Evolutionary conservation across 306 rosid species (phyloP).

Genomic region (Cucurbita ficifolia): DNA sequence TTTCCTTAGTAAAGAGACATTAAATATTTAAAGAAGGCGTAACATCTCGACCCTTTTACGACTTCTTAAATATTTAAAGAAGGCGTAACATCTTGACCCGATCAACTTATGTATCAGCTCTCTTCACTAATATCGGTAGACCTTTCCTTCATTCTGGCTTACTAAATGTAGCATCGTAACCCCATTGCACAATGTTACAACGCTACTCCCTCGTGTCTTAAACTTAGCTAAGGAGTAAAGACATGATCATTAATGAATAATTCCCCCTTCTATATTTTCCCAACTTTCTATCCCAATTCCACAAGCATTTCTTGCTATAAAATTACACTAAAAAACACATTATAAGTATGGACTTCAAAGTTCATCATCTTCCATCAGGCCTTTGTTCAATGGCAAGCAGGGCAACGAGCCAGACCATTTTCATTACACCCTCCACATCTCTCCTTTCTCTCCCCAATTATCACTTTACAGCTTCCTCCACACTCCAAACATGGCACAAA

Average conservation of each 20-base stretch:
- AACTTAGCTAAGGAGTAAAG: background rate
- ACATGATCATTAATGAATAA: background rate
- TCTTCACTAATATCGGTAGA: too few relatives aligned
- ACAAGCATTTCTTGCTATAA: background rate
- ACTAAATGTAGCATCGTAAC: too few relatives aligned
- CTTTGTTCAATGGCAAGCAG: conserved; percentile 23
- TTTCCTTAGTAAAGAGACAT: too few relatives aligned
- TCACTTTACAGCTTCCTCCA: conserved; percentile 61
- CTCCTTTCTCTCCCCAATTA: conserved; percentile 16
- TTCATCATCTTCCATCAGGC: background rate
- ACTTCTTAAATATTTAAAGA: too few relatives aligned
- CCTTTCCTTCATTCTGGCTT: too few relatives aligned
- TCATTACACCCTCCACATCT: conserved; percentile 63
- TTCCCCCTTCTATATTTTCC: background rate
- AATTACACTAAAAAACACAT: background rate
- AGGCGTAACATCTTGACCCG: too few relatives aligned
- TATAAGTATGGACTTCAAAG: background rate
- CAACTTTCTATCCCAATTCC: background rate
- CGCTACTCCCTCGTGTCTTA: background rate
- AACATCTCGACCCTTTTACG: too few relatives aligned
- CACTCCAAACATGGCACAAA: conserved; percentile 81
- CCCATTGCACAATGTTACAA: too few relatives aligned
- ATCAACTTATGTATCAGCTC: too few relatives aligned
- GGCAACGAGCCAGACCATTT: conserved; percentile 64
- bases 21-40: too few relatives aligned